Base-by-base conservation (phyloP, 2,329 filamentous ascomycete genomes). In the Teratosphaeria viscida region DNA sequence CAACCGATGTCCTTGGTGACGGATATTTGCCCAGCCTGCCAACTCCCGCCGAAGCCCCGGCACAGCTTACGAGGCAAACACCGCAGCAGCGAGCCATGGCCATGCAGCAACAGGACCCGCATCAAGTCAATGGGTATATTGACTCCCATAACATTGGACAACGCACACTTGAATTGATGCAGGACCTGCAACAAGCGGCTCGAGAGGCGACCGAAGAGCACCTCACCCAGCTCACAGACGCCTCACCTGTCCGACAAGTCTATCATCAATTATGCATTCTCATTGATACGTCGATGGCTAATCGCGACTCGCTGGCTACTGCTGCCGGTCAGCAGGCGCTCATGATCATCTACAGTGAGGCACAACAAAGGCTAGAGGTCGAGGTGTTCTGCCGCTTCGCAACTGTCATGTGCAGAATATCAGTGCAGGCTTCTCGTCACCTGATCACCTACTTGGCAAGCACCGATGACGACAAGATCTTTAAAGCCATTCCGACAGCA, bases 361-460 rank as follows among this genome's bases (percentile, higher is more conserved):
- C 76, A 5, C 75, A 81, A 61, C 78, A 75, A 52, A 76, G 79
- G 8, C 68, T 87, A 52, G 85, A 87, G 66, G 77, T 86, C 47
- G 85, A 88, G 67, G 79, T 86, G 35, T 77, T 87, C 57, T 82
- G 84, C 16, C 80, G 84, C 63, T 71, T 88, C 27, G 75, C 88
- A 35, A 77, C 79, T 49, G 81, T 82, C 64, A 74, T 87, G n/a
- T 87, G 84, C 69, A 78, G 82, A 57, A 75, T 84, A 62, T 85
- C 83, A n/a, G 76, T 79, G 5, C 71, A 78, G 37, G 82, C 83
- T 49, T 81, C 81, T 47, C 78, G 82, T 56, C 75, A 80, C 60
- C 75, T 83, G 39, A 71, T 77, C 59, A 77, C 77, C 67, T 81
- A 77, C 74, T 73, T 82, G 53, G 73, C 76, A 7, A 77, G 73